Percentiles rank a stretch among this genome's conserved stretches.
Conservation (phyloP, 768 basidiomycete genomes). For the Amanita brunnescens region DNA sequence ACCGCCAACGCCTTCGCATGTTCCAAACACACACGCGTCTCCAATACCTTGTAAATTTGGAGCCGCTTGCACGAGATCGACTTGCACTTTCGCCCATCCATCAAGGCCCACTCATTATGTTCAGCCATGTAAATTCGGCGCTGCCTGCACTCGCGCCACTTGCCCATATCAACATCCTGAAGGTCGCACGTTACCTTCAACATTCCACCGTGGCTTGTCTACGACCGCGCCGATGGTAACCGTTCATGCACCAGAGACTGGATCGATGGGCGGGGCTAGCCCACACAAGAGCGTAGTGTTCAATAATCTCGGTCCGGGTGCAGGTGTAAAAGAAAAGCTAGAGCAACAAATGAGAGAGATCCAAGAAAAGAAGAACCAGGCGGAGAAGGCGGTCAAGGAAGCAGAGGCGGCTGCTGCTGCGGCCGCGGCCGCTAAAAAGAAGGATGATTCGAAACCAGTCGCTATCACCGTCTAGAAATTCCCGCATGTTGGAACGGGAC, state of each 20-base stretch:
- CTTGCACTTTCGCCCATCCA: conserved; percentile 66
- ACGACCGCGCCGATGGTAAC: conserved; percentile 52
- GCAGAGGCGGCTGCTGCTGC: too few relatives aligned
- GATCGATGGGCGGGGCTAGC: conserved; percentile 55
- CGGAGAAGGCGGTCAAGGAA: conserved; percentile 57
- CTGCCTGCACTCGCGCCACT: conserved; percentile 74
- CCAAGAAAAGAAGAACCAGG: conserved; percentile 54
- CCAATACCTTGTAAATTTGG: conserved; percentile 60
- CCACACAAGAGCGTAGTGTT: conserved; percentile 67
- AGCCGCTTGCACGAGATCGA: conserved; percentile 56
- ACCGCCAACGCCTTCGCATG: conserved; percentile 25
- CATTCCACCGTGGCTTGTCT: conserved; percentile 74
- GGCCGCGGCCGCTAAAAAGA: conserved; percentile 50
- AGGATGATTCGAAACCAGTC: conserved; percentile 46
- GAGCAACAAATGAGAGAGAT: conserved; percentile 47
- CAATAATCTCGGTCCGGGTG: conserved; percentile 36
- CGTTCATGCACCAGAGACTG: conserved; percentile 54
- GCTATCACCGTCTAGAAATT: conserved; percentile 31
- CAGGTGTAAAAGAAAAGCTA: conserved; percentile 36
- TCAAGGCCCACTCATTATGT: conserved; percentile 26
- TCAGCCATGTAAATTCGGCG: conserved; percentile 74
- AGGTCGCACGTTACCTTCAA: conserved; percentile 67
- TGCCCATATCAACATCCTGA: conserved; percentile 93
- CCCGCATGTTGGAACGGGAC: background rate
- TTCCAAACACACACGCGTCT: conserved; percentile 20